A percentile compares a stretch with the other conserved stretches of the same genome.
These are phyloP conservation scores for Alternaria novae-zelandiae DNA, from an alignment of 2,329 filamentous ascomycete genomes.

Conservation along the genomic window DNA sequence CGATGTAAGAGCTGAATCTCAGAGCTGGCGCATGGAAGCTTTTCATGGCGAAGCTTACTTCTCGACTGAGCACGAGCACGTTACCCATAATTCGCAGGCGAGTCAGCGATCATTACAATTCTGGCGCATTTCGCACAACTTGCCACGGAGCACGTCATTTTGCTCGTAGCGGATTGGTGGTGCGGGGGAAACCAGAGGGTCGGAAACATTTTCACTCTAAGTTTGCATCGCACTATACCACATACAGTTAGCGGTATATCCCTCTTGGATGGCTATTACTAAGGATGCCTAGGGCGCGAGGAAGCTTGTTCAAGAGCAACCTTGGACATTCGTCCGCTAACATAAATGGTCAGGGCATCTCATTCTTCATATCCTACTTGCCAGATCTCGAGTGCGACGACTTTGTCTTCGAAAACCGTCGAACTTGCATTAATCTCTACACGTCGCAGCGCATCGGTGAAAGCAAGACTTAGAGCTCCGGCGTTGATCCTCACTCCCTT, in stretches of 20 bases:
- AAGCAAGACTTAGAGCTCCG: neutral
- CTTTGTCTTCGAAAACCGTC: neutral
- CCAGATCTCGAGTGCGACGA: neutral
- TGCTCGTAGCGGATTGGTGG: conserved; percentile 22
- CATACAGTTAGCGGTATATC: no score
- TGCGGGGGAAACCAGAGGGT: neutral
- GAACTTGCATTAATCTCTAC: neutral
- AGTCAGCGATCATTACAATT: conserved; percentile 2
- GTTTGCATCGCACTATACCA: neutral
- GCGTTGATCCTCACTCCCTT: no score
- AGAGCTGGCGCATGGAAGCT: conserved; percentile 19
- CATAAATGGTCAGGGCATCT: neutral
- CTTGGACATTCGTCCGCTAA: neutral
- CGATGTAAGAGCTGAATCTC: conserved; percentile 3
- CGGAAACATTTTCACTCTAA: neutral
- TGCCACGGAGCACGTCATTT: conserved; percentile 33
- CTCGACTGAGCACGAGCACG: neutral
- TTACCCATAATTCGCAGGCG: conserved; percentile 9
- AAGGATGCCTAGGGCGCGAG: neutral
- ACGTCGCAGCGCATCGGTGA: neutral
- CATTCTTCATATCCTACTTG: neutral
- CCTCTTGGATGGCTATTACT: neutral
- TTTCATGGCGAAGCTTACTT: conserved; percentile 29
- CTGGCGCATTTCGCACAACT: conserved; percentile 3
- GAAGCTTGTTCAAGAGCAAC: neutral